A percentile compares a stretch with the other conserved stretches of the same genome.
Evolutionary conservation across 2,329 filamentous ascomycete genomes (phyloP).

Genomic region (Xylariaceae sp.): DNA sequence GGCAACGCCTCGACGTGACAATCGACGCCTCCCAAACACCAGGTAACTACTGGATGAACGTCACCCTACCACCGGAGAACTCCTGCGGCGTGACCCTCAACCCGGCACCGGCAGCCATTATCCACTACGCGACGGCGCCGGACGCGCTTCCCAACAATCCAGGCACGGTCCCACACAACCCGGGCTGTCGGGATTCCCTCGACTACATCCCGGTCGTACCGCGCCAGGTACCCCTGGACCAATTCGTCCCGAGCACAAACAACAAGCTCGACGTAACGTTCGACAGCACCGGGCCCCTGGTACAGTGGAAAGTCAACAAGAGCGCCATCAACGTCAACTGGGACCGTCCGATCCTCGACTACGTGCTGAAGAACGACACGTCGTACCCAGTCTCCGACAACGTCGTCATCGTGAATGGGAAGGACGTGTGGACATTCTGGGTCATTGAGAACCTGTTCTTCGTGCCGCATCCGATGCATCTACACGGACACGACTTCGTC

Average conservation of each 20-base stretch:
- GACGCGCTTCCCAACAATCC: conserved; percentile 16
- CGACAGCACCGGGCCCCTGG: background rate
- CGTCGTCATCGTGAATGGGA: conserved; percentile 21
- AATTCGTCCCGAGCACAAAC: conserved; percentile 8
- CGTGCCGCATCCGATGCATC: conserved; percentile 30
- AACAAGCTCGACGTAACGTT: conserved; percentile 20
- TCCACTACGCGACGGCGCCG: conserved; percentile 18
- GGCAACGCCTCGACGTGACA: conserved; percentile 42
- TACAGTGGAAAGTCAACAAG: conserved; percentile 22
- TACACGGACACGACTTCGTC: conserved; percentile 35
- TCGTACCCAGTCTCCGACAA: conserved; percentile 24
- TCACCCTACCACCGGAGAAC: conserved; percentile 19
- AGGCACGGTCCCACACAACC: conserved; percentile 15
- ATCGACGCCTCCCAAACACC: conserved; percentile 37
- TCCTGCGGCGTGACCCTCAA: conserved; percentile 20
- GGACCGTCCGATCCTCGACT: conserved; percentile 32
- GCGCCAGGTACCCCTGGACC: conserved; percentile 16
- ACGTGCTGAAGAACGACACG: conserved; percentile 27
- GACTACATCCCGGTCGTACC: conserved; percentile 20
- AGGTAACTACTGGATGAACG: conserved; percentile 31
- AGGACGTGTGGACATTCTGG: conserved; percentile 29
- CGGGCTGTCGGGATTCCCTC: conserved; percentile 18
- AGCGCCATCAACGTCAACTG: conserved; percentile 30
- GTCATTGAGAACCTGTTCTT: conserved; percentile 27
- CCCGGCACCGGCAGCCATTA: conserved; percentile 21